These are phyloP conservation scores for Cytospora piceicola DNA, from an alignment of 2,329 filamentous ascomycete species.

Conservation along the genomic window DNA sequence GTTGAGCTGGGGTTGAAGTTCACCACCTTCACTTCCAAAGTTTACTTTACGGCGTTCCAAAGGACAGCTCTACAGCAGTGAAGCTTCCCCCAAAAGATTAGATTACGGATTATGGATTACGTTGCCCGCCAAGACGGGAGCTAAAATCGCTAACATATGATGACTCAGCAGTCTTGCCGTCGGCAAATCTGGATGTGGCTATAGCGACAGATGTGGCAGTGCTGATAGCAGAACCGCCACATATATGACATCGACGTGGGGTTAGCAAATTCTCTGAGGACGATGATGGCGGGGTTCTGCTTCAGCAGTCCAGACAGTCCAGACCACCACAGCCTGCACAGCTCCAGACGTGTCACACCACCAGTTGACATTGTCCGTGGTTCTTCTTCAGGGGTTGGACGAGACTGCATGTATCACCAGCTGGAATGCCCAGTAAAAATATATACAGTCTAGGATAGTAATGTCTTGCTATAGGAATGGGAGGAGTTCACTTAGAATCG, in stretches of 20 bases:
- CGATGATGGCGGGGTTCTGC: neutral
- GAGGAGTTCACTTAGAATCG: too few species aligned
- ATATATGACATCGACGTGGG: conserved; percentile 1
- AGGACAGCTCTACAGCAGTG: conserved; percentile 23
- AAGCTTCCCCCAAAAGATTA: conserved; percentile 28
- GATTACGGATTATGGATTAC: conserved; percentile 17
- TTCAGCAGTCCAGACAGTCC: neutral
- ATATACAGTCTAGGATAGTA: neutral
- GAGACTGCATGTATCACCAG: neutral
- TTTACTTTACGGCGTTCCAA: conserved; percentile 16
- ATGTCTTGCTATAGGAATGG: too few species aligned
- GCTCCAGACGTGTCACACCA: conserved; percentile 21
- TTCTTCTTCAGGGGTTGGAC: neutral
- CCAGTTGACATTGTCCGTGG: conserved; percentile 9
- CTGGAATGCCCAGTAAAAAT: neutral
- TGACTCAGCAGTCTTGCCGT: neutral
- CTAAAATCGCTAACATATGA: conserved; percentile 15
- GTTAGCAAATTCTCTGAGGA: neutral
- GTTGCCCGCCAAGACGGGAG: conserved; percentile 29
- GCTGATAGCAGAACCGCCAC: neutral
- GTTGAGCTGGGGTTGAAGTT: conserved; percentile 16
- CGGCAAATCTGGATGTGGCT: neutral
- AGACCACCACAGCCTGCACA: neutral
- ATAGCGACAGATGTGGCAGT: neutral
- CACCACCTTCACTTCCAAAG: conserved; percentile 15